A percentile compares a stretch with the other conserved stretches of the same genome.
Evolutionary conservation across 495 filamentous ascomycete genomes (phyloP).

Genomic region (Trypethelium eluteriae): DNA sequence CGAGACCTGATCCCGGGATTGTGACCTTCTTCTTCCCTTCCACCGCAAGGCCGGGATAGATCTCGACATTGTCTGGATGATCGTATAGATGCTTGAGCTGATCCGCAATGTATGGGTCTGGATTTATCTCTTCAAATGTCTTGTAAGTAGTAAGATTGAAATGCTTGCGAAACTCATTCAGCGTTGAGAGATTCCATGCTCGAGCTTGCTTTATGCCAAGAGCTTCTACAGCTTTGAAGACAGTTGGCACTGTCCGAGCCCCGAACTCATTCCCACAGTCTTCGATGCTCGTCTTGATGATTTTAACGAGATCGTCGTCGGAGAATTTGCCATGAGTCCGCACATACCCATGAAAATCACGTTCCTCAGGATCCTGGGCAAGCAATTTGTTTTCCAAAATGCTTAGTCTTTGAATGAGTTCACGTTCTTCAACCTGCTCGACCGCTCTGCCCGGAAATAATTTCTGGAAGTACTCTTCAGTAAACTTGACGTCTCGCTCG

Average conservation of each 20-base stretch:
- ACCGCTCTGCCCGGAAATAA: slow-evolving; percentile 33
- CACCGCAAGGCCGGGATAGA: slow-evolving; percentile 75
- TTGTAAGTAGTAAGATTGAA: slow-evolving; percentile 67
- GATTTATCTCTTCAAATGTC: slow-evolving; percentile 80
- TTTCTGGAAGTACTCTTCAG: slow-evolving; percentile 47
- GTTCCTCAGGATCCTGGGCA: slow-evolving; percentile 33
- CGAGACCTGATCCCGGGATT: slow-evolving; percentile 71
- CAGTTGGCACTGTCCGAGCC: slow-evolving; percentile 62
- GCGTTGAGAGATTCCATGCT: slow-evolving; percentile 69
- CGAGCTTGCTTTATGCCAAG: slow-evolving; percentile 80
- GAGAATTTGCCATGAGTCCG: slow-evolving; percentile 49
- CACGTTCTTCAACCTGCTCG: slow-evolving; percentile 13
- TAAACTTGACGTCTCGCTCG: slow-evolving; percentile 59
- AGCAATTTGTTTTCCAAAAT: slow-evolving; percentile 32
- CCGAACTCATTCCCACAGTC: slow-evolving; percentile 51
- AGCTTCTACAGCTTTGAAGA: slow-evolving; percentile 70
- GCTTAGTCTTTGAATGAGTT: slow-evolving; percentile 13
- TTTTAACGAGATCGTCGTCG: slow-evolving; percentile 56
- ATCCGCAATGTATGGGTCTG: slow-evolving; percentile 63
- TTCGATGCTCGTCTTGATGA: slow-evolving; percentile 49
- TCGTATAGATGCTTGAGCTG: slow-evolving; percentile 70
- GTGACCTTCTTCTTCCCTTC: slow-evolving; percentile 71
- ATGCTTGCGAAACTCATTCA: slow-evolving; percentile 83
- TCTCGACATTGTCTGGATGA: slow-evolving; percentile 68
- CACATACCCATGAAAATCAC: slow-evolving; percentile 52